Conservation (phyloP, 352 stramenopile species). For the Pythium guiyangense region DNA sequence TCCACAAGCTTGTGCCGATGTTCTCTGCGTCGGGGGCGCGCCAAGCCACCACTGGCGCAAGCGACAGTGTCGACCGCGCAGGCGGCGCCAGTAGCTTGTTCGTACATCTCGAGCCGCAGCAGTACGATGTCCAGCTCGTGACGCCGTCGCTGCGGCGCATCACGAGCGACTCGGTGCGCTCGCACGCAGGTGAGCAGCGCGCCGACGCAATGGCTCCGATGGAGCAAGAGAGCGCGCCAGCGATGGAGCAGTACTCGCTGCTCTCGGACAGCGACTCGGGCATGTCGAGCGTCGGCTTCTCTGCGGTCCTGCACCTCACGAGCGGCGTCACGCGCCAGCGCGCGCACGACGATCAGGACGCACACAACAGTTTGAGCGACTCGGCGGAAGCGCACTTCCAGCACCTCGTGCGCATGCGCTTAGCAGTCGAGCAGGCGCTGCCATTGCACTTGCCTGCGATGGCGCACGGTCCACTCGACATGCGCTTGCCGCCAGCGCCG, state of each 20-base stretch:
- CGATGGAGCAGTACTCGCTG: conserved; percentile 12
- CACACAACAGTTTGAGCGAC: conserved; percentile 21
- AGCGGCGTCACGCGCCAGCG: conserved; percentile 18
- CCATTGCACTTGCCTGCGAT: conserved; percentile 35
- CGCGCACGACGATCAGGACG: not conserved
- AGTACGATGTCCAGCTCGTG: conserved; percentile 32
- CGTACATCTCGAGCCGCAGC: conserved; percentile 8
- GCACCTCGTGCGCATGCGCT: conserved; percentile 47
- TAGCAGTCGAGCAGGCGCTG: conserved; percentile 28
- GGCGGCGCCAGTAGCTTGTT: not conserved
- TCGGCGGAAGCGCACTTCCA: conserved; percentile 42
- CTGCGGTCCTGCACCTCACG: conserved; percentile 34
- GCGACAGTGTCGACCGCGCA: not conserved
- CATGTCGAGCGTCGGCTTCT: conserved; percentile 46
- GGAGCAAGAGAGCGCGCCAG: not conserved
- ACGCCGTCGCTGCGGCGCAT: conserved; percentile 32
- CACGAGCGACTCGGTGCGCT: conserved; percentile 1
- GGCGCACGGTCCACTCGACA: conserved; percentile 28
- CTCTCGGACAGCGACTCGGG: conserved; percentile 27
- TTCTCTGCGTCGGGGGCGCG: conserved; percentile 25
- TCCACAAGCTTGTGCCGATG: conserved; percentile 61
- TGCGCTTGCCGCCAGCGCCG: conserved; percentile 31
- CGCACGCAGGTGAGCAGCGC: not conserved
- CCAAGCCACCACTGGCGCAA: conserved; percentile 8
- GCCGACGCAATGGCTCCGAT: too few relatives aligned